Base-by-base conservation (phyloP, 257 asterid species). In the Galeopsis tetrahit region DNA sequence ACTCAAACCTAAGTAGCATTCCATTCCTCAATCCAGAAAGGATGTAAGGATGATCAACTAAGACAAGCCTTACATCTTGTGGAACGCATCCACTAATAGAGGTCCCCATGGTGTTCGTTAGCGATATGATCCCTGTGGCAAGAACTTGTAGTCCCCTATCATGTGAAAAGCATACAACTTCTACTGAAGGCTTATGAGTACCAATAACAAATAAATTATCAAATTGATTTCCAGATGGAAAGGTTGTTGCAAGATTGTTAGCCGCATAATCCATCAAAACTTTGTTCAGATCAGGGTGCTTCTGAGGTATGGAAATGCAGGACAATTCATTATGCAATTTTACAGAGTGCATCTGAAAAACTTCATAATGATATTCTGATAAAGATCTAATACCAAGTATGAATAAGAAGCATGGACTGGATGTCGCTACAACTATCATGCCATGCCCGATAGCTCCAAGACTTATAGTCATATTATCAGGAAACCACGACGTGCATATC, bases 1-100 rank as follows among this genome's bases (percentile, higher is more conserved):
- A 94, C 89, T 94, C 99, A 86, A 92, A 94, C 81, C 99, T 88
- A 80, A 94, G 99, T 56, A 94, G 85, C 98, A 94, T 94, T 63
- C 99, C 99, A 17, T 94, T 94, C 88, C 98, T 90, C 80, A 94
- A 85, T 77, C 99, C 99, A 10, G 93, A 81, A 64, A 94, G 99
- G 69, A 94, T 82, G 83, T 94, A 94, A 7, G 86, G 83, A 60
- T 83, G 97, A 72, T 87, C 98, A 80, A 88, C 97, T 39, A 88
- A 79, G 34, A 92, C 98, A 84, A 94, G 93, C 85, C 95, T 87
- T 65, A 88, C 96, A 81, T 91, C 97, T 87, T 94, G 91, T 49
- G 99, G 99, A 65, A 94, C 82, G 72, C 99, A 90, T 36, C 97
- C 99, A 75, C 93, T 86, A 59, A 92, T 82, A 43, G 86, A 77